Conservation (phyloP, 2,329 filamentous ascomycete species). For the Paraphaeosphaeria sporulosa region DNA sequence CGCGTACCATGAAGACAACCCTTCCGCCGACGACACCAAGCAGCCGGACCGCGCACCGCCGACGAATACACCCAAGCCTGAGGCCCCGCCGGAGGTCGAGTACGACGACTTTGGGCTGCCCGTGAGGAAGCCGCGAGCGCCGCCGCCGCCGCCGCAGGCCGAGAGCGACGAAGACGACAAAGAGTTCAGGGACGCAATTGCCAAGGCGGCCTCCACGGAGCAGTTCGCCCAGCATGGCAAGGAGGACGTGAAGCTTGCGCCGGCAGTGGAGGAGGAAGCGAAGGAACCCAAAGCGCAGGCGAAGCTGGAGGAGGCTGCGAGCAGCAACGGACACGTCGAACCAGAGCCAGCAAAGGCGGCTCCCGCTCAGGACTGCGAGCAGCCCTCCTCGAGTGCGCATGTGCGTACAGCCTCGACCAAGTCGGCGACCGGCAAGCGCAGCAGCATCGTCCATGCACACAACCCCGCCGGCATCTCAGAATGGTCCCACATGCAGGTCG, state of each 20-base stretch:
- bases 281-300: conserved; percentile 18
- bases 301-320: conserved; percentile 11
- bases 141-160: conserved; percentile 26
- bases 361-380: conserved; percentile 17
- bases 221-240: conserved; percentile 38
- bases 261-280: conserved; percentile 12
- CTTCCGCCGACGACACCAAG: conserved; percentile 33
- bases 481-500: conserved; percentile 87
- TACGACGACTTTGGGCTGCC: conserved; percentile 77
- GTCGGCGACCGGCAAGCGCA: conserved; percentile 16
- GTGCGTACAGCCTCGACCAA: not conserved
- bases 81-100: conserved; percentile 48
- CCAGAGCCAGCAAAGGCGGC: conserved; percentile 19
- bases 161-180: conserved; percentile 39
- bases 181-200: conserved; percentile 39
- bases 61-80: conserved; percentile 21
- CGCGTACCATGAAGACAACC: conserved; percentile 32
- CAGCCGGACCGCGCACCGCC: conserved; percentile 20
- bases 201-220: conserved; percentile 33
- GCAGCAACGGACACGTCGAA: conserved; percentile 23
- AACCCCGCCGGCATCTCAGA: conserved; percentile 66
- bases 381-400: conserved; percentile 13
- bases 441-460: conserved; percentile 18
- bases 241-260: conserved; percentile 16
- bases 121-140: conserved; percentile 58